Evolutionary conservation across 202 grass and related monocot genomes (phyloP), one percentile per base, ranked within the genome.

Genomic region (Panicum hallii): DNA sequence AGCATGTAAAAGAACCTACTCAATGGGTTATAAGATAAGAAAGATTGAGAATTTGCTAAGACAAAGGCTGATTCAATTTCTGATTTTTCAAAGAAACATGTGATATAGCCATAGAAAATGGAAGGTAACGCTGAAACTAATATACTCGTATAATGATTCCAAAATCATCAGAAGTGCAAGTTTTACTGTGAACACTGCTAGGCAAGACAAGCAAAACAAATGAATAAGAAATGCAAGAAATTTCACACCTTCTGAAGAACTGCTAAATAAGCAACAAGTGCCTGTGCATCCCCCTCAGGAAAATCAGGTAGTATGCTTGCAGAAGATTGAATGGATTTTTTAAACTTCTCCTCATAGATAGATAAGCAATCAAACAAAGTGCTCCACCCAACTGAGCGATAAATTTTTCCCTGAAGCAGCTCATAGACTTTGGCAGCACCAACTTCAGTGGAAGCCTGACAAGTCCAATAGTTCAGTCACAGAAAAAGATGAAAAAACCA

Each of bases 341-440:
- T 98, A 64, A 98, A 98, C 87, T 91, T 95, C 43, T 90, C 89
- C 64, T 98, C 96, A 15, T 98, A 98, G 74, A 98, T 93, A 81
- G 93, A 93, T 76, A 98, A 91, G 86, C 96, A 95, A 80, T 95
- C 96, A 82, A 98, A 98, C 45, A 98, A 90, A 69, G 93, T 98
- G 76, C 75, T 98, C 96, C 96, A 98, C 44, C 93, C 93, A 78
- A 98, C 85, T 77, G 93, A 95, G 56, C 96, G 86, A 67, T 92
- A 98, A 64, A 84, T 65, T 92, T 94, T 94, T 81, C 96, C 91
- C 75, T 98, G 93, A 71, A 98, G 91, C 34, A 98, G 84, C 71
- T 93, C 93, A 42, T 86, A 93, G 79, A 98, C 96, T 90, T 90
- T 94, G 61, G 91, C 87, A 53, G 96, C 89, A 80, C 96, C 96